These are phyloP conservation scores for Canavalia gladiata DNA, from an alignment of 306 rosid species.

Conservation along the genomic window DNA sequence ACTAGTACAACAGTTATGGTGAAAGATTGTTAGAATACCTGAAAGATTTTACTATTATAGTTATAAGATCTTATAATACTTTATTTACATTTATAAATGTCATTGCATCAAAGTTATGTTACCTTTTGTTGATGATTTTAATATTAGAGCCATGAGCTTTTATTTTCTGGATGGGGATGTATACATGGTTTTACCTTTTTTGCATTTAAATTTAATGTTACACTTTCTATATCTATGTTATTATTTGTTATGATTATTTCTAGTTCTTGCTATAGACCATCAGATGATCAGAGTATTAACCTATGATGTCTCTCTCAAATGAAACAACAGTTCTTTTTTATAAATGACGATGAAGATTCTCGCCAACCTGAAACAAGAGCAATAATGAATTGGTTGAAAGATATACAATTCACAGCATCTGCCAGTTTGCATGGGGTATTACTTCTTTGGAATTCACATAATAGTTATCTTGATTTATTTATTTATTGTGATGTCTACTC, in stretches of 20 bases:
- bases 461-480: not conserved
- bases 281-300: slow-evolving; percentile 32
- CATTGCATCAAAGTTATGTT: slow-evolving; percentile 6
- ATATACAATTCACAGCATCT: slow-evolving; percentile 87
- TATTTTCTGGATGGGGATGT: slow-evolving; percentile 32
- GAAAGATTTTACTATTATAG: not conserved
- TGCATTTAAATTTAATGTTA: slow-evolving; percentile 16
- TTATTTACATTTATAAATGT: not conserved
- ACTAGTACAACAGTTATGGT: no score
- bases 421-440: slow-evolving; percentile 99
- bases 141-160: slow-evolving; percentile 1
- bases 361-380: slow-evolving; percentile 97
- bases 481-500: slow-evolving; percentile 9
- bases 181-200: not conserved
- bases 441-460: slow-evolving; percentile 40
- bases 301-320: slow-evolving; percentile 44
- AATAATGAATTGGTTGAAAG: slow-evolving; percentile 86
- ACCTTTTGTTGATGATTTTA: slow-evolving; percentile 27
- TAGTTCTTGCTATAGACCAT: slow-evolving; percentile 26
- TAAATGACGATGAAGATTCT: slow-evolving; percentile 65
- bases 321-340: slow-evolving; percentile 66
- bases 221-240: not conserved
- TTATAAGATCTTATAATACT: slow-evolving; percentile 2
- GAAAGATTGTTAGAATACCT: no score
- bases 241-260: slow-evolving; percentile 15